Base-by-base conservation (phyloP, 495 filamentous ascomycete species). In the Ascobolus immersus region DNA sequence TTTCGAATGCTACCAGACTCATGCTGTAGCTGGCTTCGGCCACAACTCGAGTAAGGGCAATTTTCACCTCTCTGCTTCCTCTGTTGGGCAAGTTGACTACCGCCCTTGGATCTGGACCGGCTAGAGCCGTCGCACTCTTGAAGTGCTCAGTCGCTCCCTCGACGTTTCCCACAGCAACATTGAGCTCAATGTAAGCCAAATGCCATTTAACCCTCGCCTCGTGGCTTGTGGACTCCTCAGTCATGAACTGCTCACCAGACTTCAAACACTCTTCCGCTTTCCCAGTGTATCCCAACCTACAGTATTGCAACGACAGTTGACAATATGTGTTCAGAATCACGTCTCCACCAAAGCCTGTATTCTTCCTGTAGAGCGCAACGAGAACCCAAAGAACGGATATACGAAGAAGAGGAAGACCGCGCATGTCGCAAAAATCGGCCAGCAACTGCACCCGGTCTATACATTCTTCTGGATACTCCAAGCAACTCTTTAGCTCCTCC, bases 351-450 rank as follows among this genome's bases (percentile, higher is more conserved):
- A 54, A 43, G 13, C 64, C 50, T 7, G 53, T 47, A 31, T 66
- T 63, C n/a, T 73, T 55, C 18, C 62, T 62, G 5, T 62, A 56
- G 14, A 80, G 48, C 19, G 58, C 48, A 1, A 58, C 48, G 4
- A 54, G 47, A 7, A 66, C 49, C 40, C 63, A 59, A 4, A 64
- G 50, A 1, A 56, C 54, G 0, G 53, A 52, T 3, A 58, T 52
- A n/a, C 59, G 52, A 8, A 58, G 42, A 9, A 40, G 46, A 17
- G 57, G 54, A 14, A 56, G 48, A 2, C 79, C 80, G 36, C 74
- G 73, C 44, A 82, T 72, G 21, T 72, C 71, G 2, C 78, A 60
- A 42, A 76, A 89, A 35, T 91, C 74, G 13, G 67, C 62, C n/a
- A 81, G 44, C 2, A 70, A 55, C 15, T 64, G 50, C 5, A 75